Percentiles rank a stretch among this genome's conserved stretches.
Evolutionary conservation across 352 stramenopile species (phyloP).

Genomic region (Pythium insidiosum): DNA sequence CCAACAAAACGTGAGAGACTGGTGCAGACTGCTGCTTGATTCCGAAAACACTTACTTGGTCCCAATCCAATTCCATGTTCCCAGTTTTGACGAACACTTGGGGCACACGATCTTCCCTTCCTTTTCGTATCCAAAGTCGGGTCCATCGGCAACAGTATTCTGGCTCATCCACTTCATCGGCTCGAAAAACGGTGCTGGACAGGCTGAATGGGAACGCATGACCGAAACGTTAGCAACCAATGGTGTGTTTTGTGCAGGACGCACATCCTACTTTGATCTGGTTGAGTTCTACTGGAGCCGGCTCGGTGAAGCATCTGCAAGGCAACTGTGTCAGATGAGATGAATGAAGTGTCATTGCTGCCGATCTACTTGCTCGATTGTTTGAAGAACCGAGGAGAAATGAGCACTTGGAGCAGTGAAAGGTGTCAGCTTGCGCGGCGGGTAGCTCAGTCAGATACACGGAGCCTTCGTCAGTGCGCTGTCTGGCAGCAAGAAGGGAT

Average conservation of each 20-base stretch:
- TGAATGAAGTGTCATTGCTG: too few relatives aligned
- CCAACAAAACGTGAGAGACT: neutral
- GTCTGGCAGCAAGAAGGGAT: conserved; percentile 26
- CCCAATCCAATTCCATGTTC: conserved; percentile 71
- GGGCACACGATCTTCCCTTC: conserved; percentile 61
- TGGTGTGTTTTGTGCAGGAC: neutral
- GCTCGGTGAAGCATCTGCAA: too few relatives aligned
- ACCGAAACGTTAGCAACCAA: neutral
- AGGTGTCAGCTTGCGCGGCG: conserved; percentile 6
- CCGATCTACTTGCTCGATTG: conserved; percentile 42
- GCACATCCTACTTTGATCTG: too few relatives aligned
- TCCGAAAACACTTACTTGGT: conserved; percentile 55
- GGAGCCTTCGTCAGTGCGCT: conserved; percentile 22
- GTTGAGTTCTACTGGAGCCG: too few relatives aligned
- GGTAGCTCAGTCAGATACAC: conserved; percentile 20
- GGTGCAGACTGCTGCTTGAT: too few relatives aligned
- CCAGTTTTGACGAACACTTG: conserved; percentile 60
- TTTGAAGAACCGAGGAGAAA: conserved; percentile 32
- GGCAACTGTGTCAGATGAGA: neutral
- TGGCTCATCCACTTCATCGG: conserved; percentile 66
- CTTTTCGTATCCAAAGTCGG: conserved; percentile 22
- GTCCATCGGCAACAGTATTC: conserved; percentile 3
- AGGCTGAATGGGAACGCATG: neutral
- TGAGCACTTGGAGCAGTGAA: conserved; percentile 57
- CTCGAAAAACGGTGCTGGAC: conserved; percentile 39